Evolutionary conservation across 2,329 filamentous ascomycete genomes (phyloP), one percentile per base, ranked within the genome.

Genomic region (Exophiala sp.): DNA sequence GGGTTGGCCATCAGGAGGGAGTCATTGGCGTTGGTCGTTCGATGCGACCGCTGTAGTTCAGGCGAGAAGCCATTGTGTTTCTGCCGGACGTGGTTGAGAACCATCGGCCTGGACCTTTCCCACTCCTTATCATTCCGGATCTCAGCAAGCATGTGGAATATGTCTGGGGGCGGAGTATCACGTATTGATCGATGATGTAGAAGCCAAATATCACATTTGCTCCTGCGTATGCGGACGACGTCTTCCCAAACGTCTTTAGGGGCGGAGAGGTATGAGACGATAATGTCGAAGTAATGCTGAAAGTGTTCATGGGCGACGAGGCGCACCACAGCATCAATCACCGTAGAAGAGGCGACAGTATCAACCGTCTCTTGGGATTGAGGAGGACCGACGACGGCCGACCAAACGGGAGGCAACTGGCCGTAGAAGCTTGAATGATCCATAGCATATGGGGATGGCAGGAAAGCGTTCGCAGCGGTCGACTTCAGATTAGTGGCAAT

Each of bases 51-150:
- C 13, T 2, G 16, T 9, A 6, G 14, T 3, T 11, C 10, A 22
- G 38, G 19, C 3, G n/a, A 24, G 13, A 19, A 9, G 16, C 9
- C 18, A 22, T 8, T 7, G 13, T 40, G 19, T 9, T 4, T 21
- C 38, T 21, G 19, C 16, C 38, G 16, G 23, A 19, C 16, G 10
- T 14, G 21, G 7, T 32, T 7, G 29, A 32, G 29, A n/a, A 32
- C 11, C 2, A 21, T 14, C 21, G 14, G 16, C 21, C 30, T 46
- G 19, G 21, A 19, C 4, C 23, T 22, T 19, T 46, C 16, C 48
- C 48, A 51, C 30, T 43, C 43, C 43, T 46, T 46, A 13, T 40
- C n/a, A 11, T 19, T 24, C 14, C 48, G 38, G 5, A 51, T 46
- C 16, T 46, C 27, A 5, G 39, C 21, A 23, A 51, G 29, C 16